Evolutionary conservation across 768 basidiomycete genomes (phyloP), one percentile per base, ranked within the genome.

Genomic region (Xerocomellus chrysenteron): DNA sequence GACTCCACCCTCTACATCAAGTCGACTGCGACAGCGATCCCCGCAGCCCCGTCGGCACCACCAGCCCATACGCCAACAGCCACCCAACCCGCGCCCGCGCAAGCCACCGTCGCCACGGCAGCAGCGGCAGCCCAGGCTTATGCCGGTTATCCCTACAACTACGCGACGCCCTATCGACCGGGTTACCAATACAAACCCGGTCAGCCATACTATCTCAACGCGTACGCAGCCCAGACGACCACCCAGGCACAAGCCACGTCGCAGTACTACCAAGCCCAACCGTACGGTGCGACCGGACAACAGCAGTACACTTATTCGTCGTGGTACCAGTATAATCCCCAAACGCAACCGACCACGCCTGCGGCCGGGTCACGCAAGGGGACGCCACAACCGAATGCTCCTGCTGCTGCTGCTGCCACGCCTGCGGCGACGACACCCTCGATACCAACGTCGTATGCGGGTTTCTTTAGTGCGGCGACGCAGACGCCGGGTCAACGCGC

Each of bases 1-100:
- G 85, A 92, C 65, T 79, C 82, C 4, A 93, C 90, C 2, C 73
- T 91, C 44, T 86, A 84, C 71, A 79, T 90, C 57, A 80, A 80
- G 59, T 70, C 81, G 2, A 74, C 78, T 4, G 66, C 75, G 16
- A 67, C 75, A 7, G 60, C 69, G 39, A 69, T 73, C 36, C 70
- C 74, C 2, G 49, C 73, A 21, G 57, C 70, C 41, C 58, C 76
- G 46, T 53, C 73, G 49, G 68, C 75, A 16, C 63, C 75, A 42
- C 63, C 72, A 24, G 61, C 73, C 11, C 65, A 72, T 16, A 65
- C 76, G 4, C 68, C 80, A 24, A 65, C 74, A 9, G 60, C 74
- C 8, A 57, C 68, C 17, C 51, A 72, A 42, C 52, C 65, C 41
- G 39, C 64, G 8, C 60, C 73, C 13, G 43, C 63, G 39, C 56